phyloP scores from a whole-genome alignment of 768 basidiomycete genomes.

The Tephrocybe sp. region DNA sequence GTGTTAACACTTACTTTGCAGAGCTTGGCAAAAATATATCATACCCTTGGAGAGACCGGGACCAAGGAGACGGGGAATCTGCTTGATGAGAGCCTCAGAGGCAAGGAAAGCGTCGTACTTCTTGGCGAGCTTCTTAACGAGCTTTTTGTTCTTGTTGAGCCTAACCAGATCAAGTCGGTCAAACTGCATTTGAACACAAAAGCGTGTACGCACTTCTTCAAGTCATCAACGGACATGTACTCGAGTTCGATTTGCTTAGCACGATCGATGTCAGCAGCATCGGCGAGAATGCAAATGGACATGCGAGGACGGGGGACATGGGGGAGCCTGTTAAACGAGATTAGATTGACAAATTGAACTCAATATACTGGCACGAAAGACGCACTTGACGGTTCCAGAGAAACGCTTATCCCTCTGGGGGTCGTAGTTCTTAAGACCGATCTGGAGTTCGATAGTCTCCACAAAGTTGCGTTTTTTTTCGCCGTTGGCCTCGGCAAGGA shows the following conservation, averaged over 20 bases:
- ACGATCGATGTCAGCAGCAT: constrained; percentile 97
- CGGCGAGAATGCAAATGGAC: constrained; percentile 99
- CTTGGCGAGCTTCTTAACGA: constrained; percentile 99
- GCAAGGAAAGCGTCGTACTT: constrained; percentile 99
- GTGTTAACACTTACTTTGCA: neutral
- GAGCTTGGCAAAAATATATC: constrained; percentile 13
- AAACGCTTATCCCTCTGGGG: constrained; percentile 99
- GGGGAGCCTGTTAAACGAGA: constrained; percentile 65
- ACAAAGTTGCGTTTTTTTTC: constrained; percentile 94
- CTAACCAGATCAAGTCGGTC: constrained; percentile 33
- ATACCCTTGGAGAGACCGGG: constrained; percentile 98
- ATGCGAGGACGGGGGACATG: constrained; percentile 98
- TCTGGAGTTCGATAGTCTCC: constrained; percentile 95
- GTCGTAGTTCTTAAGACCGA: constrained; percentile 98
- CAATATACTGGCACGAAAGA: constrained; percentile 4
- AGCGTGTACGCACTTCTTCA: constrained; percentile 81
- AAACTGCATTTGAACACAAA: neutral
- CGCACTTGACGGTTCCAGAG: constrained; percentile 96
- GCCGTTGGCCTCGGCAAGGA: constrained; percentile 79
- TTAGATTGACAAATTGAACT: neutral
- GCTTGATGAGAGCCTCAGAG: constrained; percentile 97
- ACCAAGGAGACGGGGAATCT: constrained; percentile 98
- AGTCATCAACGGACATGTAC: constrained; percentile 99
- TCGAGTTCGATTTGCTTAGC: constrained; percentile 97
- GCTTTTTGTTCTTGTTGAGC: constrained; percentile 99